phyloP scores from a whole-genome alignment of 202 grass and related monocot genomes.

The Zoysia matrella region DNA sequence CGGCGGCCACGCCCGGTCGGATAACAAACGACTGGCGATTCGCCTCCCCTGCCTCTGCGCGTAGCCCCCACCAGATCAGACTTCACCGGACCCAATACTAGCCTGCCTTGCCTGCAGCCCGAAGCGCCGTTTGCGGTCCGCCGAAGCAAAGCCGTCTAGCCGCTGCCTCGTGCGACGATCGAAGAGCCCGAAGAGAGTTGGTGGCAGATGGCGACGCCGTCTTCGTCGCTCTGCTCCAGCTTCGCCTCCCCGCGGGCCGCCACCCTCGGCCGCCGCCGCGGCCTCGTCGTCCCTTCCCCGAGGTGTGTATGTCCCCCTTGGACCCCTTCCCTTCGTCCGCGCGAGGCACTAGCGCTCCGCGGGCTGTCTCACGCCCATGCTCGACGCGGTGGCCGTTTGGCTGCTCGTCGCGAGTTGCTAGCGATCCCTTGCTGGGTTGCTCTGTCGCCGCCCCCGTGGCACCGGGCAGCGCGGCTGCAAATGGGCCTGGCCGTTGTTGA shows the following conservation, averaged over 20 bases:
- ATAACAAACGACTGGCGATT: slow-evolving; percentile 38
- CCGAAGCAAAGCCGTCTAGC: background rate
- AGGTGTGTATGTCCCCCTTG: slow-evolving; percentile 30
- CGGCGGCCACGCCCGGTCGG: slow-evolving; percentile 15
- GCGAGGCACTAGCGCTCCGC: background rate
- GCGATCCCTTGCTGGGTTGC: background rate
- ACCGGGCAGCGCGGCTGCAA: background rate
- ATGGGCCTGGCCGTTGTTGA: background rate
- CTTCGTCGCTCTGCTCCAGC: slow-evolving; percentile 65
- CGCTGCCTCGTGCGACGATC: background rate
- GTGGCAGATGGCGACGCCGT: slow-evolving; percentile 47
- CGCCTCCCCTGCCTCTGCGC: background rate
- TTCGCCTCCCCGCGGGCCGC: slow-evolving; percentile 52
- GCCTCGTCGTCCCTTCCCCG: slow-evolving; percentile 40
- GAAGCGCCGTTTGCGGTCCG: background rate
- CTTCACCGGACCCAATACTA: background rate
- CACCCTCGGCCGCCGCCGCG: slow-evolving; percentile 42
- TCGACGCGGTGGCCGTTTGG: too few species aligned
- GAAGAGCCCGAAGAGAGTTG: background rate
- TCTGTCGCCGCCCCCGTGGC: background rate
- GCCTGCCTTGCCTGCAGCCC: background rate
- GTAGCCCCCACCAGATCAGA: slow-evolving; percentile 20
- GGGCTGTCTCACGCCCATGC: background rate
- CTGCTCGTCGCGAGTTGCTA: background rate
- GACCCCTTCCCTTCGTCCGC: background rate